Evolutionary conservation across 2,329 filamentous ascomycete species (phyloP).

Genomic region (Cercospora sp.): DNA sequence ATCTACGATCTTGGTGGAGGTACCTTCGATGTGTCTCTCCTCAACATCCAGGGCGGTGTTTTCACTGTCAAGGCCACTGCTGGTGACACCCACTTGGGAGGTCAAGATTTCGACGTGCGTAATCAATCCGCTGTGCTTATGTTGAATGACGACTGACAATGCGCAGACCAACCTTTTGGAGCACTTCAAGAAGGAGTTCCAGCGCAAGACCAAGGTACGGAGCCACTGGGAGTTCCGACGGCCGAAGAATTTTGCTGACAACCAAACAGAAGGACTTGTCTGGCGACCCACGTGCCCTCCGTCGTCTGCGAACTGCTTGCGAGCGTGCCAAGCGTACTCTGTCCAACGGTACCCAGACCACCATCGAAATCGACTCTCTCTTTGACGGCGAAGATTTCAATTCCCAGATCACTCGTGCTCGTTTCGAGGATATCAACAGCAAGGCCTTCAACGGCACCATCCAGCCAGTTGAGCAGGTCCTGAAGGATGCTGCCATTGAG

Average conservation of each 20-base stretch:
- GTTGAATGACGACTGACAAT: not conserved
- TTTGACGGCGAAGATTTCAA: conserved; percentile 98
- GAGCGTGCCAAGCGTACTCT: conserved; percentile 99
- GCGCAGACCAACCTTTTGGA: conserved; percentile 87
- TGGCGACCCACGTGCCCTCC: conserved; percentile 84
- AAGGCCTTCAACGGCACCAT: conserved; percentile 93
- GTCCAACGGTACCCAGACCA: conserved; percentile 95
- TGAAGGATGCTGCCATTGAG: conserved; percentile 85
- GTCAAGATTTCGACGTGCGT: conserved; percentile 13
- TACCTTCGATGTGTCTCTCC: conserved; percentile 99
- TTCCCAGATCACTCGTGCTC: conserved; percentile 93
- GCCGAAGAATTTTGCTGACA: not conserved
- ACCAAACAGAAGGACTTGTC: conserved; percentile 56
- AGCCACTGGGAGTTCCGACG: not conserved
- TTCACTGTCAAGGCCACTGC: conserved; percentile 99
- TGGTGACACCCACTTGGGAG: conserved; percentile 62
- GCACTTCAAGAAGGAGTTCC: conserved; percentile 96
- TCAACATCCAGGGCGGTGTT: conserved; percentile 98
- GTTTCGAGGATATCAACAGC: conserved; percentile 98
- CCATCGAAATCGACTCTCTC: conserved; percentile 97
- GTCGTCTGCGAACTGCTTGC: conserved; percentile 94
- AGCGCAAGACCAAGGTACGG: conserved; percentile 69
- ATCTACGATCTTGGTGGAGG: conserved; percentile 99
- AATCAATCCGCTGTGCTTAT: not conserved
- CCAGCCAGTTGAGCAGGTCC: conserved; percentile 91